Evolutionary conservation across 148 eudicot genomes (phyloP), one percentile per base, ranked within the genome.

Genomic region (Amaranthus cruentus): DNA sequence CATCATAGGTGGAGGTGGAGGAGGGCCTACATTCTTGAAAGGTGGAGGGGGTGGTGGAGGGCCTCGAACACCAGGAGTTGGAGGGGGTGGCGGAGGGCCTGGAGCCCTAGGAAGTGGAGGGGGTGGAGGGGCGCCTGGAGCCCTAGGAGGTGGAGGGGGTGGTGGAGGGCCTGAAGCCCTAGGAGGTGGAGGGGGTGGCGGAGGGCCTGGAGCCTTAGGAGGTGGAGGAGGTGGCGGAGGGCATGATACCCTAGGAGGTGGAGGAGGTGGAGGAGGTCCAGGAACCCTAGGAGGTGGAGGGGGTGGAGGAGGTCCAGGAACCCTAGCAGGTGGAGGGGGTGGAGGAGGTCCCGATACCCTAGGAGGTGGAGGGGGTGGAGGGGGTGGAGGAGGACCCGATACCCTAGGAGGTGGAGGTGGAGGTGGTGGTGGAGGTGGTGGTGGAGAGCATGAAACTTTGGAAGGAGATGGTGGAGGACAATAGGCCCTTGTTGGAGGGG

Each of bases 41-140:
- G 97, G 89, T 54, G 83, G 79, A 18, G 90, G 93, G 48, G 91
- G 86, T 38, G 85, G 82, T 5, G 90, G 87, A 50, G 89, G 89
- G 68, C 84, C 84, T 44, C 12, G 50, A 70, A 50, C 56, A 49
- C 74, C 59, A 13, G 77, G 72, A 8, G 87, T 85, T 7, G 86
- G 88, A 1, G 91, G 89, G 3, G 96, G 92, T 14, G 93, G 91
- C 4, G 93, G 87, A 3, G 89, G 88, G 3, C 70, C 81, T 60
- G 72, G 43, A 14, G 57, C 58, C 4, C 76, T 70, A 0, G 86
- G 81, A 54, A 90, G 88, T 0, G 86, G 80, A 8, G 91, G 91
- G 14, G 83, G 80, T 28, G 84, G 84, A 8, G 79, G 87, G 6
- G 87, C 89, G 44, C 87, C 84, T 12, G 75, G 86, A 55, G 84